A percentile compares a stretch with the other conserved stretches of the same genome.
Evolutionary conservation across 441 rosid species (phyloP).

Genomic region (Sinapis alba): DNA sequence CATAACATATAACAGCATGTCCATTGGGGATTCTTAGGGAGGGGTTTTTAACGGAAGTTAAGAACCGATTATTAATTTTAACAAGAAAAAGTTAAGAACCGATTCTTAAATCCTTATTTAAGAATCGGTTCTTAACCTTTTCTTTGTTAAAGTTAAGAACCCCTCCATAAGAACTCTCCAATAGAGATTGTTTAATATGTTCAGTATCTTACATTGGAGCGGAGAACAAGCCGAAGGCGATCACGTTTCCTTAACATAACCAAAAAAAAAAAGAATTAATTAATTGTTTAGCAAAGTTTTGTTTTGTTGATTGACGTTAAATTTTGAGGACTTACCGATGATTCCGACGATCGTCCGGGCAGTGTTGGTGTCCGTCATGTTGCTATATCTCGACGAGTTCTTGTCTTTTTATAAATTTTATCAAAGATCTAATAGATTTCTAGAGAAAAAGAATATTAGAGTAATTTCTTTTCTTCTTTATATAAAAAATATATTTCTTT

Average conservation of each 20-base stretch:
- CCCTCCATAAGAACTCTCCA: too few species aligned
- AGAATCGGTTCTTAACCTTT: too few species aligned
- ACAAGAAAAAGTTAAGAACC: too few species aligned
- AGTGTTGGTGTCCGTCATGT: conserved; percentile 32
- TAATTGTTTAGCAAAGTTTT: neutral
- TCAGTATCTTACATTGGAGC: conserved; percentile 39
- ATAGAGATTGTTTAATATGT: too few species aligned
- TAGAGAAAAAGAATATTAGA: neutral
- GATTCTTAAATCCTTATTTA: too few species aligned
- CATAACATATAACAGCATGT: neutral
- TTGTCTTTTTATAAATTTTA: conserved; percentile 2
- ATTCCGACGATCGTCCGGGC: conserved; percentile 40
- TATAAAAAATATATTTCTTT: neutral
- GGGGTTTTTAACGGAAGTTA: too few species aligned
- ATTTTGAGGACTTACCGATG: conserved; percentile 24
- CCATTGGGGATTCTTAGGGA: too few species aligned
- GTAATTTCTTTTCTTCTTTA: conserved; percentile 13
- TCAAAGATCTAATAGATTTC: neutral
- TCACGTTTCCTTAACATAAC: conserved; percentile 38
- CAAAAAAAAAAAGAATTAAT: neutral
- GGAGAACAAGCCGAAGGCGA: conserved; percentile 42
- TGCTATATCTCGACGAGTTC: neutral
- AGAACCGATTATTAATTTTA: too few species aligned
- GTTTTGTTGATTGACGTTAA: neutral
- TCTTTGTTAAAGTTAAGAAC: too few species aligned